Base-by-base conservation (phyloP, 2,329 filamentous ascomycete genomes). In the Fusarium abutilonis region DNA sequence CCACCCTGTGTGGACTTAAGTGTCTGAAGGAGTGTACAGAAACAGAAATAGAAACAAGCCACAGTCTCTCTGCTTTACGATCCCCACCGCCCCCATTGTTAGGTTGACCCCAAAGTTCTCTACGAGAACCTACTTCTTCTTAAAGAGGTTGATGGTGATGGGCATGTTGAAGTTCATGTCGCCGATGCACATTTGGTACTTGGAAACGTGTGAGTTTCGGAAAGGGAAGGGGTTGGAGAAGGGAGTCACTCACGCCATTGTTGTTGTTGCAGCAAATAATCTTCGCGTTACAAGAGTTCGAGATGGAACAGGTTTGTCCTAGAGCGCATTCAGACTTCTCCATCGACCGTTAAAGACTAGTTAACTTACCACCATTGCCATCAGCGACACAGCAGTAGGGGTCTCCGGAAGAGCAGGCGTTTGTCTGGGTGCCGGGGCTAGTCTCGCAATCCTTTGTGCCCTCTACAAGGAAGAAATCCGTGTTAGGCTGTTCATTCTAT, bases 221-320 rank as follows among this genome's bases (percentile, higher is more conserved):
- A 5, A 1, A 6, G 4, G 0, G 0, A 3, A 2, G 9, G 10
- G 10, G 0, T 4, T 2, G 1, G 1, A 13, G 6, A 3, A 0
- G 3, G 1, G 1, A 4, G 1, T 8, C 17, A 64, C 65, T 56
- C 49, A 69, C 67, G 0, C 67, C 66, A 29, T 57, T 68, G 53
- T 69, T 68, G 32, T 69, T 69, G 57, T 69, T 69, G 60, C 66
- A 68, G 60, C 65, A 69, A 42, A 69, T 69, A 23, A 69, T 35
- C 15, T 49, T 65, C 19, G 52, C 26, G 2, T 26, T 54, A 17
- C 67, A 69, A 9, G 56, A 38, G 7, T 58, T 49, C 0, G 61
- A 60, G 66, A 64, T 60, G 7, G 39, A 29, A 42, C 67, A 69
- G 2, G 56, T 43, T 14, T 69, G 46, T 31, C 39, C 66, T 63